phyloP scores from a whole-genome alignment of 2,329 filamentous ascomycete genomes.

The Saccharata proteae region DNA sequence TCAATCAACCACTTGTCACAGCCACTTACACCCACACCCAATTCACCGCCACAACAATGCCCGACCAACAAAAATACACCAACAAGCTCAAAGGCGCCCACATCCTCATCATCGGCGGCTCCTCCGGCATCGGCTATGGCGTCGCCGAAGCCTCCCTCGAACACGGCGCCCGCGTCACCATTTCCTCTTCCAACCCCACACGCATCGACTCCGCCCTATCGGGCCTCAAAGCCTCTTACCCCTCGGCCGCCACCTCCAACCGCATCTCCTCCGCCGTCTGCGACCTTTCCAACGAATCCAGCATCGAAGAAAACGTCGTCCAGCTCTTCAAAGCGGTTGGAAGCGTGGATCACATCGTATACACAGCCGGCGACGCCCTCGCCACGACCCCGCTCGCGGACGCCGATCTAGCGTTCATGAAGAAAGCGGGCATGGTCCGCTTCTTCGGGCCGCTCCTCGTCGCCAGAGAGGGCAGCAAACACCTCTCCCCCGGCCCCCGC shows the following conservation, averaged over 20 bases:
- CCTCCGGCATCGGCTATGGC: conserved; percentile 49
- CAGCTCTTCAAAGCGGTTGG: conserved; percentile 27
- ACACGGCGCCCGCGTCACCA: conserved; percentile 42
- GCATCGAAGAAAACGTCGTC: conserved; percentile 36
- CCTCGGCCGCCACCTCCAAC: conserved; percentile 19
- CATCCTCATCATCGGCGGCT: conserved; percentile 52
- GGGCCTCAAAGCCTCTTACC: conserved; percentile 32
- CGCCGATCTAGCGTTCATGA: conserved; percentile 28
- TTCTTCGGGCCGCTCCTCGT: conserved; percentile 40
- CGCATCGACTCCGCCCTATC: conserved; percentile 38
- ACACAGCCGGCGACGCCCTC: conserved; percentile 42
- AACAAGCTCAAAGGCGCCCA: conserved; percentile 36
- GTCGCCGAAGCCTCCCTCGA: conserved; percentile 48
- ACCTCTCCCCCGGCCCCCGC: conserved; percentile 29
- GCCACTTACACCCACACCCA: not conserved
- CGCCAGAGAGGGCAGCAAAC: conserved; percentile 36
- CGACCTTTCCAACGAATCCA: conserved; percentile 35
- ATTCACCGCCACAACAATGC: conserved; percentile 16
- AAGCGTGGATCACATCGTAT: conserved; percentile 38
- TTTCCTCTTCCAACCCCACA: conserved; percentile 45
- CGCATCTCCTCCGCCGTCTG: conserved; percentile 34
- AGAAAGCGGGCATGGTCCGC: conserved; percentile 36
- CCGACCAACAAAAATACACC: conserved; percentile 32
- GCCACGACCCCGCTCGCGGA: conserved; percentile 29
- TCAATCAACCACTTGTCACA: not conserved